Evolutionary conservation across 208 protist genomes (phyloP), one percentile per base, ranked within the genome.

Genomic region (Acanthamoeba sp.): DNA sequence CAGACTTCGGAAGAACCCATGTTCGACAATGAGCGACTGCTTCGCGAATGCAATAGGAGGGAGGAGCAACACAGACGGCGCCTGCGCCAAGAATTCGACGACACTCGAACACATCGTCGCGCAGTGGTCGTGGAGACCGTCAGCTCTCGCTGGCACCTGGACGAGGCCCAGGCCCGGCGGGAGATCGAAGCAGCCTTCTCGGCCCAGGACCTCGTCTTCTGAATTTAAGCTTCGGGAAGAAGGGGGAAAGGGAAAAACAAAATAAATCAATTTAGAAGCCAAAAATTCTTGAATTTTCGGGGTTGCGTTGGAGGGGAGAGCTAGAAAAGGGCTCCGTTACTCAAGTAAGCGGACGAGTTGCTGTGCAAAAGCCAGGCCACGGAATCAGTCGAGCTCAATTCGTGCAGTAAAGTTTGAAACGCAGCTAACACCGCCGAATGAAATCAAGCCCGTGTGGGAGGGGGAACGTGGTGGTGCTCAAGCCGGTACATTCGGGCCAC

Each of bases 21-120:
- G 69, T 78, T 78, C 36, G 69, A 78, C 69, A 78, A 78, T 27
- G 69, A 78, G 38, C 6, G 69, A 7, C 69, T 78, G 4, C 29
- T 78, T 32, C 69, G 69, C 16, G 69, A 78, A 45, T 78, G 69
- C 34, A 42, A 78, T 24, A 14, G 69, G n/a, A 16, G 69, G 12
- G 69, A 78, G 38, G 69, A 78, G 20, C 38, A 45, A 36, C 69
- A 78, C 34, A 32, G 69, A n/a, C 29, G 69, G 34, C 69, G 69
- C 36, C 6, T 45, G 38, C 69, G 34, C 1, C 69, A 78, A 22
- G 69, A 78, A 22, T 7, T 78, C 20, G 0, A 66, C n/a, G 59
- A 66, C 0, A 66, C 59, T 29, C n/a, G 20, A 66, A 22, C 12
- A 9, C 20, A 32, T 22, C 12, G 7, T 66, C 27, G 9, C 59